These are phyloP conservation scores for Neolecta irregularis DNA, from an alignment of 1,139 yeast species.

Conservation along the genomic window DNA sequence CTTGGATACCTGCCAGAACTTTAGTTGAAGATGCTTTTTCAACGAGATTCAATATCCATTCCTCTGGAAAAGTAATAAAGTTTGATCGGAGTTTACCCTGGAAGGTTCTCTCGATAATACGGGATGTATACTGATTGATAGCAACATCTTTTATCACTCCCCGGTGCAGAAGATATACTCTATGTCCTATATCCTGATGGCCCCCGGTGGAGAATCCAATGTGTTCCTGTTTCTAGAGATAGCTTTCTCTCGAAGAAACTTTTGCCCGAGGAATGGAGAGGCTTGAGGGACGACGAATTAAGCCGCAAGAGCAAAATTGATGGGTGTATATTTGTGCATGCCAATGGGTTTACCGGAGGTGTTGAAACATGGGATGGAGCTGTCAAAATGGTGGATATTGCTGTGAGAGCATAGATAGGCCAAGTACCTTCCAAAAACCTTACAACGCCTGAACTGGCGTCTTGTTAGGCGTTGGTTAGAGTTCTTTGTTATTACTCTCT, in stretches of 20 bases:
- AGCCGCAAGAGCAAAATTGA: constrained; percentile 58
- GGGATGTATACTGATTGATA: constrained; percentile 1
- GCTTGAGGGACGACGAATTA: constrained; percentile 73
- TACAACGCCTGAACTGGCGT: too few species aligned
- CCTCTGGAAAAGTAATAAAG: constrained; percentile 55
- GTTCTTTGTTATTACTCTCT: too few species aligned
- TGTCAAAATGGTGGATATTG: constrained; percentile 52
- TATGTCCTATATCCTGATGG: constrained; percentile 73
- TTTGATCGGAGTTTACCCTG: constrained; percentile 72
- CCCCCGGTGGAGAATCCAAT: constrained; percentile 73
- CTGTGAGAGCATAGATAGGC: constrained; percentile 24
- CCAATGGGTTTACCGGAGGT: constrained; percentile 97
- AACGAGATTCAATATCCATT: constrained; percentile 22
- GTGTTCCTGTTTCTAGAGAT: constrained; percentile 60
- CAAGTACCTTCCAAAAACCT: too few species aligned
- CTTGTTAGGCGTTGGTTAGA: too few species aligned
- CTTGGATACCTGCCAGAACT: constrained; percentile 84
- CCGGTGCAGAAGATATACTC: constrained; percentile 50
- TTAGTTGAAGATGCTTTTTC: constrained; percentile 58
- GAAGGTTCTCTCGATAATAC: constrained; percentile 46
- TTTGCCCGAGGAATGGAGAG: constrained; percentile 84
- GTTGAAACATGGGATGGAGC: constrained; percentile 70
- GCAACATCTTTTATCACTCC: constrained; percentile 47
- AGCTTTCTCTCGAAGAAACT: constrained; percentile 52
- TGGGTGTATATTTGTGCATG: constrained; percentile 84